Conservation (phyloP, 176 grass and related monocot genomes). For the Guadua angustifolia region DNA sequence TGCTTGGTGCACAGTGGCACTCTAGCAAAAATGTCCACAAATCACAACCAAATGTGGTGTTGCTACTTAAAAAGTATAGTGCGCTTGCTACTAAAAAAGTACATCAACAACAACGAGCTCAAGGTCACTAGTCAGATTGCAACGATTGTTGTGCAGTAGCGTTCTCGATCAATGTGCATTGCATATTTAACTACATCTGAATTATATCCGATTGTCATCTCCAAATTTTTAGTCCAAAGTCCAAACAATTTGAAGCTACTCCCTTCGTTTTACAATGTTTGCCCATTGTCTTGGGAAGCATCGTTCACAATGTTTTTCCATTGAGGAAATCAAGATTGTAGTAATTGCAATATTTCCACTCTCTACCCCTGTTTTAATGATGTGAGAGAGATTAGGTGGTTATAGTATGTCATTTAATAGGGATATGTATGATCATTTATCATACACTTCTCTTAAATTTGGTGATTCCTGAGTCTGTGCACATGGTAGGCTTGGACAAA, state of each 20-base stretch:
- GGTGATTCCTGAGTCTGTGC: neutral
- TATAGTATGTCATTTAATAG: neutral
- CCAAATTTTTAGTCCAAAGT: neutral
- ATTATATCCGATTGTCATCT: neutral
- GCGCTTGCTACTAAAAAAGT: neutral
- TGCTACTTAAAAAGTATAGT: neutral
- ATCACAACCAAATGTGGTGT: neutral
- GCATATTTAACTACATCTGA: neutral
- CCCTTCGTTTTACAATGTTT: neutral
- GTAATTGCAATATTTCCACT: neutral
- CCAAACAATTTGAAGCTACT: neutral
- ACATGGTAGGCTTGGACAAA: neutral
- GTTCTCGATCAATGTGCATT: constrained; percentile 8
- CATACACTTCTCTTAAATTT: neutral
- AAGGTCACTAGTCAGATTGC: neutral
- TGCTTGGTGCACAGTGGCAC: neutral
- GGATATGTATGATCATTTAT: neutral
- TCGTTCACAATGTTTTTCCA: neutral
- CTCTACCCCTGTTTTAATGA: neutral
- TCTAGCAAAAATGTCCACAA: neutral
- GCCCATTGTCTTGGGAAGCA: neutral
- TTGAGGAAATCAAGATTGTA: neutral
- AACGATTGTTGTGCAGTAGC: neutral
- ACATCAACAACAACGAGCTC: neutral
- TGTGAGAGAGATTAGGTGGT: neutral